Evolutionary conservation across 306 rosid species (phyloP), one percentile per base, ranked within the genome.

Genomic region (Fragaria nilgerrensis): DNA sequence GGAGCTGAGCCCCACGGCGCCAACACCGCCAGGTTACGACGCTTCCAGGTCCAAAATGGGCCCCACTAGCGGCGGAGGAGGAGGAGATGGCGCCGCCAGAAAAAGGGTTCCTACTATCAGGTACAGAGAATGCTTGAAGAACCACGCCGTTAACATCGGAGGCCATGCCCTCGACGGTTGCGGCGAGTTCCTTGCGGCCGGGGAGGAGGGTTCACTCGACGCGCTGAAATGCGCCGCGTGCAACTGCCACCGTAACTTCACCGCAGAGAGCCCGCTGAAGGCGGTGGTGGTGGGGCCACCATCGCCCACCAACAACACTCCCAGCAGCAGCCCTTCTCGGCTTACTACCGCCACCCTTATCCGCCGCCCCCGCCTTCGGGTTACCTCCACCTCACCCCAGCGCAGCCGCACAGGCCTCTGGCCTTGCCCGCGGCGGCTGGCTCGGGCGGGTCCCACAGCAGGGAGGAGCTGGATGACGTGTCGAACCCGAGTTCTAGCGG

Each of bases 241-340:
- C 71, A 84, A 80, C 87, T 93, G 98, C 56, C 98, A 93, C 88
- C 96, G 98, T 27, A 93, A 91, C 61, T 93, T 93, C 98, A 93
- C 84, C 92, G 96, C 41, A 90, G 88, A 39, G 96, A 91, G 80
- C 80, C 79, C 16, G 77, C 59, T 1, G 85, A 76, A 73, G 88
- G 83, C 0, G 83, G 82, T 76, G 29, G 52, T 4, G 29, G 59
- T 4, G 74, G 63, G 64, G 22, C 53, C 47, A 76, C 58, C 20
- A 84, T 58, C 67, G 56, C 39, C 47, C 86, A 75, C 53, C 78
- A 77, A 34, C 45, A 34, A 9, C 66, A 25, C 25, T 39, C 72
- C 39, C 76, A 76, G 22, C 85, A 73, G 4, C 85, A 84, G 44
- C 96, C 85, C 8, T 79, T 84, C 59, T 73, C 90, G 4, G 58